Percentiles rank a stretch among this genome's conserved stretches.
Conservation (phyloP, 2,329 filamentous ascomycete genomes). For the Trichothecium sympodiale region DNA sequence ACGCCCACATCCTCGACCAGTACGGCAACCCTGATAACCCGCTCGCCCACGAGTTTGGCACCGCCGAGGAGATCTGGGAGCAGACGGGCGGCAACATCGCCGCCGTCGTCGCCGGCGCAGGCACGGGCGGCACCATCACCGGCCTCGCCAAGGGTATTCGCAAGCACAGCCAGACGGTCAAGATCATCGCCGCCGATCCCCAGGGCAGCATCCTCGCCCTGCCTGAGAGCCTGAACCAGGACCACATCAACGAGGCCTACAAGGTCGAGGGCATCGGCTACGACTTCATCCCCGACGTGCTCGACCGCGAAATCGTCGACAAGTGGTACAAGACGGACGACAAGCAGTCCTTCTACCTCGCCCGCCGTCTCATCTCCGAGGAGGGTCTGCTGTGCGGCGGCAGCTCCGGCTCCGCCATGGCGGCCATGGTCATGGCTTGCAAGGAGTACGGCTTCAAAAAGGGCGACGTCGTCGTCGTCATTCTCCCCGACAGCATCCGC, state of each 20-base stretch:
- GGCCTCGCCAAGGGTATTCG: slow-evolving; percentile 74
- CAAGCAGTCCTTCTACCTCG: slow-evolving; percentile 77
- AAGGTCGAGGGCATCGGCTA: slow-evolving; percentile 99
- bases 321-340: slow-evolving; percentile 99
- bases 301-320: slow-evolving; percentile 70
- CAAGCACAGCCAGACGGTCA: slow-evolving; percentile 78
- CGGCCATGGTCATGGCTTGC: slow-evolving; percentile 65
- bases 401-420: slow-evolving; percentile 85
- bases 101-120: slow-evolving; percentile 81
- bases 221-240: slow-evolving; percentile 68
- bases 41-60: slow-evolving; percentile 84
- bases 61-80: slow-evolving; percentile 90
- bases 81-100: slow-evolving; percentile 78
- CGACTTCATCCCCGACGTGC: slow-evolving; percentile 92
- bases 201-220: slow-evolving; percentile 83
- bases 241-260: slow-evolving; percentile 73
- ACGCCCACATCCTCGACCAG: slow-evolving; percentile 94
- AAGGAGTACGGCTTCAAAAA: slow-evolving; percentile 68
- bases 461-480: slow-evolving; percentile 79
- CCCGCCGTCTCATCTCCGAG: slow-evolving; percentile 83
- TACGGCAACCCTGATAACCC: slow-evolving; percentile 91
- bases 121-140: slow-evolving; percentile 91
- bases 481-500: slow-evolving; percentile 90
- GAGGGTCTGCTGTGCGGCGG: slow-evolving; percentile 91
- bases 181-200: slow-evolving; percentile 87